Evolutionary conservation across 2,329 filamentous ascomycete species (phyloP), one percentile per base, ranked within the genome.

Genomic region (Lasiodiplodia citricola): DNA sequence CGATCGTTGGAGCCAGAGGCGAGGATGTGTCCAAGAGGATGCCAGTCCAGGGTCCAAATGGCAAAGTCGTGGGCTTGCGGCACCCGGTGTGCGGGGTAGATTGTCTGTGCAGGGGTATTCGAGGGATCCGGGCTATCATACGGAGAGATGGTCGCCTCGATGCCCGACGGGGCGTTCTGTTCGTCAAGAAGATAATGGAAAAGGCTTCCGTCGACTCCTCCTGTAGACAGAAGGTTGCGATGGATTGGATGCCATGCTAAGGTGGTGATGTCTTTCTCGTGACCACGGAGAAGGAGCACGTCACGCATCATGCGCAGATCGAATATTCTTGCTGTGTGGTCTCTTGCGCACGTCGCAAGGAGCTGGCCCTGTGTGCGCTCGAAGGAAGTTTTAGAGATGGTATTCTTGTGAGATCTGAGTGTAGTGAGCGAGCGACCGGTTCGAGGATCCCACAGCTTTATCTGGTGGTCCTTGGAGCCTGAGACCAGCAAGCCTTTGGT

Each of bases 261-360:
- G 0, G 94, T 96, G 14, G 93, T 95, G 70, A 99, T 93, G 73
- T 97, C 96, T 81, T 97, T 98, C 74, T 98, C 94, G 77, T 98
- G 94, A 8, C 96, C 96, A 73, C 95, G 92, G 25, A 99, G 87
- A 57, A 98, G 88, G 74, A 94, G 93, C 68, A 98, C 94, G 79
- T 99, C 96, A 71, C 96, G 92, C 96, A 99, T 98, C 92, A 97
- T 97, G 60, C 96, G 90, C 68, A 99, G 86, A 78, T 99, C 96
- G 75, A 98, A 98, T 56, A 99, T 89, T 70, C 96, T 90, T 10
- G 94, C 94, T 0, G 93, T 97, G 78, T 97, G 93, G 76, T 99
- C 96, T 77, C 96, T 88, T 54, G 94, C 96, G 38, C 94, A 96
- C 0, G 96, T 97, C 44, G 95, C 96, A 58, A 99, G 87, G 70